These are phyloP conservation scores for Cryptosporidium canis DNA, from an alignment of 169 alveolate genomes.

Conservation along the genomic window DNA sequence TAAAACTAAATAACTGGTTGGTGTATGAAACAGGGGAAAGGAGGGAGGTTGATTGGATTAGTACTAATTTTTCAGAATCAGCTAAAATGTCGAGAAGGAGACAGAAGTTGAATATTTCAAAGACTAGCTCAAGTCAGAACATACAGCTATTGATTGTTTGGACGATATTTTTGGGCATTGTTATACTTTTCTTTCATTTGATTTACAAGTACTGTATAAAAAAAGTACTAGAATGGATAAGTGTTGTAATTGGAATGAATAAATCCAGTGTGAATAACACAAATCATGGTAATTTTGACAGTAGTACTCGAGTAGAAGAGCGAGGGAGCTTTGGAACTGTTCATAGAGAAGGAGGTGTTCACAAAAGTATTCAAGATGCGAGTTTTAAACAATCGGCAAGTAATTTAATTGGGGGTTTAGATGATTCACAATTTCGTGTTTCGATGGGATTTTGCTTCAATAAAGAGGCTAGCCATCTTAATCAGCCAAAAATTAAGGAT, in stretches of 20 bases:
- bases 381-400: neutral
- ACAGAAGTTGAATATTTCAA: neutral
- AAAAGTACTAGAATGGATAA: neutral
- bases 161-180: conserved; percentile 48
- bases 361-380: neutral
- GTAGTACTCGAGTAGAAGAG: neutral
- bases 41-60: too few relatives aligned
- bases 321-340: neutral
- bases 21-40: too few relatives aligned
- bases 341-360: neutral
- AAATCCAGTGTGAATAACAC: neutral
- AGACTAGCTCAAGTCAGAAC: conserved; percentile 4
- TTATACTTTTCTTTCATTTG: conserved; percentile 13
- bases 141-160: conserved; percentile 25
- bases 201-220: conserved; percentile 31
- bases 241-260: neutral
- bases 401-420: neutral
- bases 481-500: neutral
- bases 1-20: too few relatives aligned
- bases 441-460: conserved; percentile 36
- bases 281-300: neutral
- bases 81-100: neutral
- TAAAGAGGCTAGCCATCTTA: neutral
- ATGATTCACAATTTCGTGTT: conserved; percentile 1
- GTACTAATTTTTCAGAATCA: too few relatives aligned